Base-by-base conservation (phyloP, 176 grass and related monocot species). In the Rhynchospora tenuis region DNA sequence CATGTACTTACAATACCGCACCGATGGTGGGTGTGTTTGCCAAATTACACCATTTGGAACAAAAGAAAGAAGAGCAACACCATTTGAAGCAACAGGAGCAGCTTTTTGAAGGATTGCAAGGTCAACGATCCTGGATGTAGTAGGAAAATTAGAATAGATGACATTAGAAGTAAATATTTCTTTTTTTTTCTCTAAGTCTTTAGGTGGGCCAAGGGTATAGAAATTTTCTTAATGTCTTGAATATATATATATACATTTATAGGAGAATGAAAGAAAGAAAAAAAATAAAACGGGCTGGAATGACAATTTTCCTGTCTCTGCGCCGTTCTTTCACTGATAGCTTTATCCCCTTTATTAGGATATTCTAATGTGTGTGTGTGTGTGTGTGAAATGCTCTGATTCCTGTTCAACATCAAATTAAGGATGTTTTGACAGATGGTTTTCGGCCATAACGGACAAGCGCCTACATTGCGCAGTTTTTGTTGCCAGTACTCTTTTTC, bases 21-120 rank as follows among this genome's bases (percentile, higher is more conserved):
- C 93, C 90, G 29, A 78, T 92, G 79, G 93, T 95, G 31, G 90
- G 96, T 4, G 88, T 93, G 52, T 93, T 99, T 73, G 84, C 96
- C 9, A 98, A 69, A 84, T 74, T 98, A 23, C 78, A 81, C 86
- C 81, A 87, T 85, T 29, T 92, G 22, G 66, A 94, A 71, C 10
- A 62, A 48, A 51, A 78, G 38, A 29, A 19, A 51, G 55, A 55
- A 6, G 48, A 63, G 11, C 62, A 10, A 15, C 50, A 52, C 4
- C 51, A 48, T 24, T 29, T 27, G 65, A 7, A 58, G 16, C 27
- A 16, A 29, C 23, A 80, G 7, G 24, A 22, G 2, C 20, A 14
- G 16, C 58, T 17, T 8, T 78, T 60, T 17, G 54, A 67, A 24
- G 84, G 86, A 73, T 72, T 86, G 72, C 71, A 86, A 80, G 52